Base-by-base conservation (phyloP, 805 yeast genomes). In the Candida incommunis region DNA sequence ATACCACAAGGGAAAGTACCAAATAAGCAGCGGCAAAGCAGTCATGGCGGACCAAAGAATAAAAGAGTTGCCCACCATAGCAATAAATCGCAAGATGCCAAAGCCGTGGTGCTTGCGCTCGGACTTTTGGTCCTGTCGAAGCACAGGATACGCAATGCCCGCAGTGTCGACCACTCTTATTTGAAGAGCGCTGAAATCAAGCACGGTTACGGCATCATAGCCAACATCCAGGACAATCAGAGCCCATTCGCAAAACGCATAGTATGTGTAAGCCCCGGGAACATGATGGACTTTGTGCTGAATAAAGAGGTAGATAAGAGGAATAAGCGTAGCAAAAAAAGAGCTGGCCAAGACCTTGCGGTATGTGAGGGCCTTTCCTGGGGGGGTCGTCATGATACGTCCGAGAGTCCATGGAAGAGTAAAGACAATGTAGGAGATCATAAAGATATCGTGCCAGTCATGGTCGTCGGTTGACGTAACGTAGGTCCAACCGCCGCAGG, bases 401-500 rank as follows among this genome's bases (percentile, higher is more conserved):
- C 76, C 63, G 21, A 78, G 62, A 43, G 85, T 82, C 96, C 96
- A 92, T 1, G 98, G 98, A 31, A 90, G 68, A 1, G 97, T 88
- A 49, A 90, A 69, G 1, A 87, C 74, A 47, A 92, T 82, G 64
- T 92, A 92, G 23, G 81, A 61, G 49, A 92, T 86, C 98, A 92
- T 92, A 60, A 90, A 90, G 40, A 92, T 76, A 58, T 92, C 97
- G 61, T 92, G 98, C 67, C 81, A 78, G 63, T 90, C 95, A 55
- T 90, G 97, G 60, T 92, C 96, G 62, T 92, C 98, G 1, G 96
- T 86, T 4, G 95, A 83, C 1, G 98, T 92, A 50, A 92, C 82
- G 59, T 92, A 92, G 4, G 94, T 95, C 96, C 97, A 92, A 11
- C 97, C 97, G 58, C 98, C 98, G 58, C 97, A 92, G 1, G 95